phyloP scores from a whole-genome alignment of 805 yeast species.

The Cyberlindnera veronae region DNA sequence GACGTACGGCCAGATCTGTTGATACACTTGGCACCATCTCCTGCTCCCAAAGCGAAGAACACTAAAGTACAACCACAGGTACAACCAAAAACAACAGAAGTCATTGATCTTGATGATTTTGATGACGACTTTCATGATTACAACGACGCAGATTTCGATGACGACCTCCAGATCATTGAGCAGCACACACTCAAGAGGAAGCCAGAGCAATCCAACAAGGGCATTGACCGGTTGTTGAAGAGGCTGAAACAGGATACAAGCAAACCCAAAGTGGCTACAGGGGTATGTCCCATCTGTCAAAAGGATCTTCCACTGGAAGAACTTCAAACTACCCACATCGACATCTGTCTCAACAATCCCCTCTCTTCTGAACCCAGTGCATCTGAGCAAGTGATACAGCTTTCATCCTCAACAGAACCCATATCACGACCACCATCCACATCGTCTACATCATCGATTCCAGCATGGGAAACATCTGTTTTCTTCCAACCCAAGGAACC shows the following conservation, averaged over 20 bases:
- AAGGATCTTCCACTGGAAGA: conserved; percentile 47
- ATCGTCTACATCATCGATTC: conserved; percentile 6
- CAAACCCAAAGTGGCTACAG: conserved; percentile 25
- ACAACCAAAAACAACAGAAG: conserved; percentile 15
- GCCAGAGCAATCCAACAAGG: conserved; percentile 6
- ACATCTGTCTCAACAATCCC: conserved; percentile 55
- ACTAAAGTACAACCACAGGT: neutral
- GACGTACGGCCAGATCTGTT: conserved; percentile 39
- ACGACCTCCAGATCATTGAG: conserved; percentile 28
- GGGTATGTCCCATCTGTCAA: conserved; percentile 63
- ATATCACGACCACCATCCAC: conserved; percentile 20
- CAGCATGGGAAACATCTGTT: conserved; percentile 16
- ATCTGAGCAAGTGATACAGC: conserved; percentile 18
- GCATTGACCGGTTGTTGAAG: conserved; percentile 21
- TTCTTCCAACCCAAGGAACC: conserved; percentile 30
- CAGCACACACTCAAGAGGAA: conserved; percentile 25
- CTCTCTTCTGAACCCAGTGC: too few relatives aligned
- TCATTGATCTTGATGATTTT: conserved; percentile 25
- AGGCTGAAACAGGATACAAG: conserved; percentile 10
- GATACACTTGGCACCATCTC: conserved; percentile 24
- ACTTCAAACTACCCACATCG: conserved; percentile 56
- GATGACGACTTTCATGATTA: conserved; percentile 6
- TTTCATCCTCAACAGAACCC: conserved; percentile 9
- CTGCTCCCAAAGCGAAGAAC: neutral
- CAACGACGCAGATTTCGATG: conserved; percentile 21